Percentiles rank a stretch among this genome's conserved stretches.
phyloP scores from a whole-genome alignment of 805 yeast genomes.

The Wickerhamiella australiensis region DNA sequence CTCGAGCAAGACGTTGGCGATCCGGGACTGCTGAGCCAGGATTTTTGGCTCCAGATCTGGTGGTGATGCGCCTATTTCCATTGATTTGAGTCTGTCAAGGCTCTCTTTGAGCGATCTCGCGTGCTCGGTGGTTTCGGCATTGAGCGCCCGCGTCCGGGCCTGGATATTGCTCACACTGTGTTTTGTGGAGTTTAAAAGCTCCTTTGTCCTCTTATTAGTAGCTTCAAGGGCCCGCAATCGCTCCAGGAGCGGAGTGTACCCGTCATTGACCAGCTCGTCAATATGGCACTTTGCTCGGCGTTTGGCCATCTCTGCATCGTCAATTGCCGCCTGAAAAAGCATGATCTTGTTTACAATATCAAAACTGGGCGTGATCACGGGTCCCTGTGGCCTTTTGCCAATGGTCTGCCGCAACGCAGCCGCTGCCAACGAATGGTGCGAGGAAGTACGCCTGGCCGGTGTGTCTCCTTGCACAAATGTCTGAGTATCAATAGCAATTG shows the following conservation, averaged over 20 bases:
- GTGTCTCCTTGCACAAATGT: background rate
- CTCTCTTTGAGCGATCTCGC: background rate
- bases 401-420: slow-evolving; percentile 6
- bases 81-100: background rate
- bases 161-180: background rate
- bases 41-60: background rate
- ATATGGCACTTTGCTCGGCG: slow-evolving; percentile 15
- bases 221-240: slow-evolving; percentile 12
- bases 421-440: slow-evolving; percentile 1
- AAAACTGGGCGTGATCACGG: slow-evolving; percentile 16
- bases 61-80: background rate
- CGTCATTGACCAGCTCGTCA: slow-evolving; percentile 13
- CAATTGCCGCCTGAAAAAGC: slow-evolving; percentile 24
- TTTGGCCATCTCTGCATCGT: slow-evolving; percentile 23
- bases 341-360: slow-evolving; percentile 24
- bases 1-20: slow-evolving; percentile 23
- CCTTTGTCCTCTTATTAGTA: slow-evolving; percentile 8
- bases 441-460: background rate
- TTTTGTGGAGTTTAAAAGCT: background rate
- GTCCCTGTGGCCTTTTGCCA: background rate
- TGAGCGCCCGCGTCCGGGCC: background rate
- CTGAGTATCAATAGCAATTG: background rate
- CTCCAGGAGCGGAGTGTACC: slow-evolving; percentile 11
- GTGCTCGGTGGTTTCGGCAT: background rate
- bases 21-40: slow-evolving; percentile 21